A percentile compares a stretch with the other conserved stretches of the same genome.
Evolutionary conservation across 2,329 filamentous ascomycete species (phyloP).

Genomic region (Cadophora luteo-olivacea): DNA sequence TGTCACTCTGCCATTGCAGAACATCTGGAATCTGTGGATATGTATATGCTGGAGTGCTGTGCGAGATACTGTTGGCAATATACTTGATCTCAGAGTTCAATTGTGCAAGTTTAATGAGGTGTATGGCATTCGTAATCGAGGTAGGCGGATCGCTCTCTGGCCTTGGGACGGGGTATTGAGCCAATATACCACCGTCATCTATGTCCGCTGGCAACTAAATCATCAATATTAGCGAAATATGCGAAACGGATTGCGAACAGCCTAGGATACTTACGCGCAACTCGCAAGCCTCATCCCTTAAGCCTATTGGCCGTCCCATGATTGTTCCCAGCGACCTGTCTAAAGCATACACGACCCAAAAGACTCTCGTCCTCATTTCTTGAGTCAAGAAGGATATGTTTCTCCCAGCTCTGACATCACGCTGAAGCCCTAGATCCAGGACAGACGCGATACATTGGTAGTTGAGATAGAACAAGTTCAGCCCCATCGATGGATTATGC

Average conservation of each 20-base stretch:
- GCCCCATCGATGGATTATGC: constrained; percentile 54
- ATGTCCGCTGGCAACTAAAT: constrained; percentile 36
- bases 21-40: constrained; percentile 55
- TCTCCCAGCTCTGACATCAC: constrained; percentile 52
- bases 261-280: constrained; percentile 48
- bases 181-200: constrained; percentile 28
- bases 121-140: constrained; percentile 44
- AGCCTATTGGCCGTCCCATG: constrained; percentile 61
- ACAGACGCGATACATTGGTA: constrained; percentile 60
- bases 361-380: constrained; percentile 61
- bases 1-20: constrained; percentile 53
- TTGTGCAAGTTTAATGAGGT: constrained; percentile 54
- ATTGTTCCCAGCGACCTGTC: constrained; percentile 60
- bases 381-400: constrained; percentile 56
- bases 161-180: not conserved
- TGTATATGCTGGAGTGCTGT: constrained; percentile 54
- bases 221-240: not conserved
- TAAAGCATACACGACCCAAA: constrained; percentile 60
- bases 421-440: constrained; percentile 58
- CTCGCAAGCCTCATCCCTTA: constrained; percentile 62
- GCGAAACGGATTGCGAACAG: no score
- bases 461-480: constrained; percentile 62
- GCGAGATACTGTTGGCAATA: constrained; percentile 58
- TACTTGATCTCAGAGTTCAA: constrained; percentile 62
- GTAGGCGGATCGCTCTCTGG: not conserved